These are phyloP conservation scores for Hypoxylon sp. DNA, from an alignment of 2,329 filamentous ascomycete genomes.

Conservation along the genomic window DNA sequence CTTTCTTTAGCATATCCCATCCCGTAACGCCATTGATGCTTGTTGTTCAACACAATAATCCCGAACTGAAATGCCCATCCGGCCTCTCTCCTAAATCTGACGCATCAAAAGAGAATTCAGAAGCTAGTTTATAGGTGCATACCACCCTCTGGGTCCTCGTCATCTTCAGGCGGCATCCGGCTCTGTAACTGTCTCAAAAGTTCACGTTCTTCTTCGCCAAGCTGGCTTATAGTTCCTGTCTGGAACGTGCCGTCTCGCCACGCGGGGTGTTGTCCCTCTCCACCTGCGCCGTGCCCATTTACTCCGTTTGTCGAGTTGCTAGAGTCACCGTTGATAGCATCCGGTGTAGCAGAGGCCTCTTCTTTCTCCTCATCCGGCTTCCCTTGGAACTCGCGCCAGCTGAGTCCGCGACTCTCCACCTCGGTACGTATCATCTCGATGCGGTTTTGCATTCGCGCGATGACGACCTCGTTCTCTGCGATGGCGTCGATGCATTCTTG, in stretches of 20 bases:
- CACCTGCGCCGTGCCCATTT: constrained; percentile 45
- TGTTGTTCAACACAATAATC: neutral
- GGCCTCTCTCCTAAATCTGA: neutral
- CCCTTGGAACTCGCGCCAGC: constrained; percentile 70
- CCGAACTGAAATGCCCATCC: neutral
- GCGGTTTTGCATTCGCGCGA: constrained; percentile 76
- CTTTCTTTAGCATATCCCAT: neutral
- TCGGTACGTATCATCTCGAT: constrained; percentile 75
- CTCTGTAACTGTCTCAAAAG: constrained; percentile 69
- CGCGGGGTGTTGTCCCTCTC: constrained; percentile 55
- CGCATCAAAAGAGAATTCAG: neutral
- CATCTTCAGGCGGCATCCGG: constrained; percentile 64
- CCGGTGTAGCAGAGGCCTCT: constrained; percentile 11
- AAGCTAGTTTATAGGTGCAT: constrained; percentile 69
- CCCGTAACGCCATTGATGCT: constrained; percentile 1
- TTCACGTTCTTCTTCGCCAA: constrained; percentile 73
- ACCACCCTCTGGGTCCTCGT: constrained; percentile 67
- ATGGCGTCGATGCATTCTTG: constrained; percentile 82
- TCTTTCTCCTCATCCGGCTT: constrained; percentile 58
- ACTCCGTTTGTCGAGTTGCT: constrained; percentile 46
- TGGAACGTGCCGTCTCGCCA: constrained; percentile 77
- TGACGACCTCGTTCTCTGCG: constrained; percentile 77
- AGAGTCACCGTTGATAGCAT: constrained; percentile 5
- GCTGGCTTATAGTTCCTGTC: constrained; percentile 68
- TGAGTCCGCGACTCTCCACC: constrained; percentile 70